Percentiles rank a stretch among this genome's conserved stretches.
These are phyloP conservation scores for Agrocybe pediades DNA, from an alignment of 768 basidiomycete genomes.

Conservation along the genomic window DNA sequence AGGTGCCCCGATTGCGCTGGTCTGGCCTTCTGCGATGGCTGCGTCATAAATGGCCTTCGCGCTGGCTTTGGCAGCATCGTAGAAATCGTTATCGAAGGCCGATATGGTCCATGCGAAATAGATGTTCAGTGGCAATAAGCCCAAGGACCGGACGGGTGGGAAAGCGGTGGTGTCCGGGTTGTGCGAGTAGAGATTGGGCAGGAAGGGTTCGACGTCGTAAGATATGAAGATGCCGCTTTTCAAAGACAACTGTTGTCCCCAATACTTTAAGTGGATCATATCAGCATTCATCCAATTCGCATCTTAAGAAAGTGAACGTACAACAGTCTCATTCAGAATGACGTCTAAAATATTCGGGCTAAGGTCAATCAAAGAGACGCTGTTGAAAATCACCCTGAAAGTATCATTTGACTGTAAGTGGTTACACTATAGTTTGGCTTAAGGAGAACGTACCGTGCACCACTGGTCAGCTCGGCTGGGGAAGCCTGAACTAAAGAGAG, in stretches of 20 bases:
- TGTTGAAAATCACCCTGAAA: slow-evolving; percentile 37
- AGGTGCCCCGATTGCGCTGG: slow-evolving; percentile 30
- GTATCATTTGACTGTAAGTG: not conserved
- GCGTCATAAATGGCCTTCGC: slow-evolving; percentile 35
- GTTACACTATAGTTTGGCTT: not conserved
- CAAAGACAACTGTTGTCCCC: slow-evolving; percentile 34
- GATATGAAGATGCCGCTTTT: slow-evolving; percentile 30
- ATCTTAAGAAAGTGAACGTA: slow-evolving; percentile 19
- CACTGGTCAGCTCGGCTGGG: slow-evolving; percentile 35
- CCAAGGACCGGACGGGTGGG: slow-evolving; percentile 34
- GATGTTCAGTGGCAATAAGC: slow-evolving; percentile 29
- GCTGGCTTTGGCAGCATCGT: slow-evolving; percentile 38
- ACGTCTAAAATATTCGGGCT: slow-evolving; percentile 37
- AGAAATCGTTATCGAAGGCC: slow-evolving; percentile 26
- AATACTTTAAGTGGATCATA: slow-evolving; percentile 29
- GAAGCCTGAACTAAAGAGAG: slow-evolving; percentile 38
- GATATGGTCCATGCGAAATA: slow-evolving; percentile 25
- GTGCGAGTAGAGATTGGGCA: slow-evolving; percentile 38
- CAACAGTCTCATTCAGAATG: slow-evolving; percentile 44
- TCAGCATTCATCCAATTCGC: not conserved
- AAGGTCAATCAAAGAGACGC: slow-evolving; percentile 39
- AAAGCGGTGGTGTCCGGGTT: slow-evolving; percentile 41
- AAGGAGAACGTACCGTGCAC: slow-evolving; percentile 18
- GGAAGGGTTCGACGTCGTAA: slow-evolving; percentile 55
- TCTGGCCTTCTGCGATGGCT: slow-evolving; percentile 34